phyloP scores from a whole-genome alignment of 2,329 filamentous ascomycete species.

The Pseudohalonectria lignicola region DNA sequence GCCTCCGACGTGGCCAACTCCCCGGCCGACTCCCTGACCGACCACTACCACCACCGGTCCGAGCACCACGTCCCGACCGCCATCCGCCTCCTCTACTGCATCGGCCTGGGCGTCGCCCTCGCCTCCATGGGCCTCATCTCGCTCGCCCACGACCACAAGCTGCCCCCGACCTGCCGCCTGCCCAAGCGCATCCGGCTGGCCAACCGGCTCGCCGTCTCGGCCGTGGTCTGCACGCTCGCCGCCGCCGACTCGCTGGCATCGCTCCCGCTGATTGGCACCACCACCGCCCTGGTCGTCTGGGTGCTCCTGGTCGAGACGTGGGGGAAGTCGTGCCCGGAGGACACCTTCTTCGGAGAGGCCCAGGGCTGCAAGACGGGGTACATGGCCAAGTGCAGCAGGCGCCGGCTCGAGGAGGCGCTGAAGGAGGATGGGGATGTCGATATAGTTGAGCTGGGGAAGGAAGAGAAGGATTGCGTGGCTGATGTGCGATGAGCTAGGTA shows the following conservation, averaged over 20 bases:
- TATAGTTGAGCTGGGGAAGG: conserved; percentile 3
- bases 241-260: conserved; percentile 32
- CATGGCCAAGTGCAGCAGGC: conserved; percentile 27
- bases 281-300: conserved; percentile 30
- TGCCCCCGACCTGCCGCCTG: conserved; percentile 33
- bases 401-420: conserved; percentile 20
- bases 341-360: conserved; percentile 29
- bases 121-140: conserved; percentile 43
- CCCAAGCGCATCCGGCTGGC: conserved; percentile 37
- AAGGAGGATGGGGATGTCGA: conserved; percentile 13
- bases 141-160: conserved; percentile 43
- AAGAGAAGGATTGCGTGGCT: neutral
- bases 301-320: conserved; percentile 37
- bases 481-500: too few relatives aligned
- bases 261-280: conserved; percentile 31
- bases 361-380: conserved; percentile 21
- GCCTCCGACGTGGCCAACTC: conserved; percentile 40
- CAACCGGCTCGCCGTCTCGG: conserved; percentile 35
- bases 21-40: conserved; percentile 34
- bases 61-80: conserved; percentile 38
- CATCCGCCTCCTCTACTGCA: conserved; percentile 53
- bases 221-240: conserved; percentile 44
- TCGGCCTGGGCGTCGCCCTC: conserved; percentile 45
- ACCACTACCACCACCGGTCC: conserved; percentile 35
- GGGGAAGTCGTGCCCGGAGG: conserved; percentile 32